Base-by-base conservation (phyloP, 768 basidiomycete species). In the Melanogaster broomeanus region DNA sequence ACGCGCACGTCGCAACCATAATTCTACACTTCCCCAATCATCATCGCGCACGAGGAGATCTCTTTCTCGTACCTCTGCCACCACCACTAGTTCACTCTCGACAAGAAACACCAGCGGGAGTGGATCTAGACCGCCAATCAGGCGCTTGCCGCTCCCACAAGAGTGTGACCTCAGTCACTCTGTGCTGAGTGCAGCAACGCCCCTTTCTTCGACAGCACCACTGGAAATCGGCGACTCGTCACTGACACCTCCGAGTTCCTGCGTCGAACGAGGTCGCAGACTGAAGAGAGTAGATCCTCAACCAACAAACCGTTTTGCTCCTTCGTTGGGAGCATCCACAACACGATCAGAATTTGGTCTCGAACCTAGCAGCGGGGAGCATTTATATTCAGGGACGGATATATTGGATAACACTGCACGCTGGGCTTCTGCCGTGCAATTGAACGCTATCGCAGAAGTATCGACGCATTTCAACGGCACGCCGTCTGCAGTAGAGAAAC, bases 41-140 rank as follows among this genome's bases (percentile, higher is more conserved):
- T 52, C 69, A 59, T 61, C 65, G 25, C 69, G 63, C 37, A 66
- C 68, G 2, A 66, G 74, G 49, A 74, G 80, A 27, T 82, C 83
- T 4, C 62, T 76, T 27, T 84, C 81, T 12, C 70, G 80, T n/a
- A 72, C 75, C 2, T 80, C 81, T 10, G 64, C 72, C 15, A 63
- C 70, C 2, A 69, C 69, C 28, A 73, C 71, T 15, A 73, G 70
- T 40, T 72, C 76, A 8, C 63, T 69, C 5, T 74, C 74, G 9
- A 65, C 68, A 6, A 64, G 73, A 37, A 72, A 73, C 28, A 58
- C 63, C 12, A 73, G 75, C 37, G 72, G 77, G 31, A 76, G 76
- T 53, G 60, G 67, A 13, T 80, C 78, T 10, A 68, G 75, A 35
- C 69, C 72, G 2, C 72, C 34, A 61, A 60, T 61, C 15, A 42